Percentiles rank a stretch among this genome's conserved stretches.
These are phyloP conservation scores for Termitomyces sp. DNA, from an alignment of 768 basidiomycete genomes.

Conservation along the genomic window DNA sequence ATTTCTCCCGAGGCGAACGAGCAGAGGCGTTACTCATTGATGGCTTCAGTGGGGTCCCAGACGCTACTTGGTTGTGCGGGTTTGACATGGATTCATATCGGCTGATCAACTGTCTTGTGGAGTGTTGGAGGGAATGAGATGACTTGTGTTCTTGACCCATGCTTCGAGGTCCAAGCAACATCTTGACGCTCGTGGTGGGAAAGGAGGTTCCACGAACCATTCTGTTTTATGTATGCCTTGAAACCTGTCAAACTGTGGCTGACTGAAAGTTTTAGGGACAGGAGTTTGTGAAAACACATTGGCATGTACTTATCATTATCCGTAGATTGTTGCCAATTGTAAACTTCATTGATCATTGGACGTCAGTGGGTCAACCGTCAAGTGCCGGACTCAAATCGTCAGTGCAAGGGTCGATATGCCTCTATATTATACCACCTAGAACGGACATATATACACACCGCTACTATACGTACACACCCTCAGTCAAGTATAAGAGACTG, in stretches of 20 bases:
- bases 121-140: constrained; percentile 17
- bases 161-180: constrained; percentile 15
- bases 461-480: too few relatives aligned
- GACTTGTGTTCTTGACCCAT: constrained; percentile 5
- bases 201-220: neutral
- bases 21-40: constrained; percentile 14
- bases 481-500: too few relatives aligned
- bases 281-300: neutral
- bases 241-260: neutral
- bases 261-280: neutral
- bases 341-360: too few relatives aligned
- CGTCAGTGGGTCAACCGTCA: too few relatives aligned
- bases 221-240: neutral
- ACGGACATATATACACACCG: too few relatives aligned
- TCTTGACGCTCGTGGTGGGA: neutral
- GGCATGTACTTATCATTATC: too few relatives aligned
- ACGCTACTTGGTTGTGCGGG: constrained; percentile 3
- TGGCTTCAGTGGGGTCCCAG: constrained; percentile 8
- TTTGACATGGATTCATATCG: constrained; percentile 43
- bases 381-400: too few relatives aligned
- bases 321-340: too few relatives aligned
- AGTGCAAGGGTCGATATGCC: too few relatives aligned
- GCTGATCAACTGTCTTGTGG: constrained; percentile 48
- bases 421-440: too few relatives aligned
- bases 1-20: constrained; percentile 33